Base-by-base conservation (phyloP, 2,329 filamentous ascomycete species). In the Fusarium sulawesiense region DNA sequence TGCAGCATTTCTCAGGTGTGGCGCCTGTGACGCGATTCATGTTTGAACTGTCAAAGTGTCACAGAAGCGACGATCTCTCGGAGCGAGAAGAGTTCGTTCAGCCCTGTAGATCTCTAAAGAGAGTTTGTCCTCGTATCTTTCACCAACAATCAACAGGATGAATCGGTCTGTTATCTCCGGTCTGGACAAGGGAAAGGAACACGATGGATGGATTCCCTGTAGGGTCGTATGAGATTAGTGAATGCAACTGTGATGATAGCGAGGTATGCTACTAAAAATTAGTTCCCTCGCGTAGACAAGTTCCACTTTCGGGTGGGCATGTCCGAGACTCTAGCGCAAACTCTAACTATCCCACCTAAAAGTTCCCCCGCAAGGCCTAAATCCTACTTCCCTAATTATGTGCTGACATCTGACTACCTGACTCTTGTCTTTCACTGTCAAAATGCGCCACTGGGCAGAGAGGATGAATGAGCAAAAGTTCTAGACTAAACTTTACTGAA, bases 11-110 rank as follows among this genome's bases (percentile, higher is more conserved):
- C 12, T 51, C 47, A 42, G 23, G 34, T 53, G 49, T 41, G 48
- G 48, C 48, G 48, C 23, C 48, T 51, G 48, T 41, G 25, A 25
- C 18, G 13, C 34, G 49, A 53, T 41, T 53, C 49, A 53, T 53
- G 49, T n/a, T 29, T 16, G 6, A 53, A 20, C 34, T 41, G 37
- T 14, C 48, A 18, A n/a, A 11, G 2, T 37, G 18, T 37, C 34
- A 12, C 34, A 37, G 34, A n/a, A 18, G 6, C 34, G 34, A 37
- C 34, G 34, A 37, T 37, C 18, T 12, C 18, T 37, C 34, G 34
- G 18, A 12, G 34, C 34, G 34, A 37, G 10, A n/a, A 37, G 34
- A 37, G 18, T 20, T 16, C 4, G 3, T 12, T 32, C 48, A 40
- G 32, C 18, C 48, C 4, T 27, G 18, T 46, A 37, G 34, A 37